Percentiles rank a stretch among this genome's conserved stretches.
Evolutionary conservation across 768 basidiomycete species (phyloP).

Genomic region (Kwoniella dejecticola): DNA sequence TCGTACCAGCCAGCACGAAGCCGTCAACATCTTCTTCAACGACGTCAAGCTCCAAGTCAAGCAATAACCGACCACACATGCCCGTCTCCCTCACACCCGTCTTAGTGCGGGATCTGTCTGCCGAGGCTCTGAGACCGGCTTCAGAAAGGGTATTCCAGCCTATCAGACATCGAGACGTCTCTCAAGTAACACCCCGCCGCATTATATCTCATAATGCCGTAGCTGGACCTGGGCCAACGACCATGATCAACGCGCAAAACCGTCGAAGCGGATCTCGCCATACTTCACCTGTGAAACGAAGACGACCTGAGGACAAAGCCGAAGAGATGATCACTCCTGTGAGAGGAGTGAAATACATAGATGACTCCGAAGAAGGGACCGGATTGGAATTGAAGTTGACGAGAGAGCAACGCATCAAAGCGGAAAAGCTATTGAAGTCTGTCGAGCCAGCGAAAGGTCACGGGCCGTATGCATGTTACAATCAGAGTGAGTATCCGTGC

Average conservation of each 20-base stretch:
- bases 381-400: constrained; percentile 26
- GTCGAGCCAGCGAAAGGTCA: constrained; percentile 28
- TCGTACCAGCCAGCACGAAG: constrained; percentile 5
- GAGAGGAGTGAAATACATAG: constrained; percentile 14
- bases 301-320: too few species aligned
- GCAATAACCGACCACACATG: neutral
- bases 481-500: constrained; percentile 19
- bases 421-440: constrained; percentile 30
- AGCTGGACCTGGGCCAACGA: constrained; percentile 8
- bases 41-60: neutral
- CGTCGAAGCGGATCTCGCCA: neutral
- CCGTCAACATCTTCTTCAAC: neutral
- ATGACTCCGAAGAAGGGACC: constrained; percentile 29
- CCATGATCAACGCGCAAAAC: neutral
- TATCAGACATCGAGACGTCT: constrained; percentile 8
- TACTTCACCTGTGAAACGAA: too few species aligned
- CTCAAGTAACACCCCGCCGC: neutral
- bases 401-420: constrained; percentile 24
- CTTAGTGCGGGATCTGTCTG: constrained; percentile 1
- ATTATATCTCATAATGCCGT: neutral
- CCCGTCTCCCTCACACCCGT: constrained; percentile 14
- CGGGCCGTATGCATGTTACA: constrained; percentile 34
- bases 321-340: constrained; percentile 7
- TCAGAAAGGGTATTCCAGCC: constrained; percentile 11
- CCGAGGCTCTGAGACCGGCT: constrained; percentile 7